These are phyloP conservation scores for Ceratorhiza oryzae-sativae DNA, from an alignment of 1,284 basidiomycete genomes.

Conservation along the genomic window DNA sequence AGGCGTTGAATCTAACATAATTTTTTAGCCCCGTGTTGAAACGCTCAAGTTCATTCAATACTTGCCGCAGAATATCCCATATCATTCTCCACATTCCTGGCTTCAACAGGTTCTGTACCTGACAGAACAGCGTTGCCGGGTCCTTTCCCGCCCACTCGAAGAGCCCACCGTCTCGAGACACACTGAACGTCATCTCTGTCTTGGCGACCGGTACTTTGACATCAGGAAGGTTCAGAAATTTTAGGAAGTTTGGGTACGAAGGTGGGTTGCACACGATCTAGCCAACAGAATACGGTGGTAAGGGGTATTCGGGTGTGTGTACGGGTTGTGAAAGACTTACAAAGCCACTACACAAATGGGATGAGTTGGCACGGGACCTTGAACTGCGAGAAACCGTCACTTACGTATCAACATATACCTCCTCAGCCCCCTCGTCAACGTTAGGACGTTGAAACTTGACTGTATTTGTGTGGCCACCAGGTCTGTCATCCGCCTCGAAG, in stretches of 20 bases:
- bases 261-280: constrained; percentile 80
- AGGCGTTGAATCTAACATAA: constrained; percentile 70
- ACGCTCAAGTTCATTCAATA: neutral
- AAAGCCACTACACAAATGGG: constrained; percentile 57
- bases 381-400: constrained; percentile 49
- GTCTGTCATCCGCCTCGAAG: constrained; percentile 72
- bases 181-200: constrained; percentile 81
- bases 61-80: constrained; percentile 66
- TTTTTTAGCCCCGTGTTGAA: neutral
- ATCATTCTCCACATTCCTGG: constrained; percentile 76
- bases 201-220: constrained; percentile 58
- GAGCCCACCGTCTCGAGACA: constrained; percentile 69
- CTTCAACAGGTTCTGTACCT: constrained; percentile 67
- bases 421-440: constrained; percentile 49
- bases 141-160: constrained; percentile 81
- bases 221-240: constrained; percentile 65
- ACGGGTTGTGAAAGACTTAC: constrained; percentile 51
- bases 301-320: neutral
- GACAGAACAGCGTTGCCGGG: constrained; percentile 69
- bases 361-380: neutral
- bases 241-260: constrained; percentile 83
- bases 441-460: constrained; percentile 60
- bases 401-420: constrained; percentile 73
- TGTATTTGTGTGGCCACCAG: constrained; percentile 84
- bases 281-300: neutral